Percentiles rank a stretch among this genome's conserved stretches.
Evolutionary conservation across 257 asterid genomes (phyloP).

Genomic region (Solanum rostratum): DNA sequence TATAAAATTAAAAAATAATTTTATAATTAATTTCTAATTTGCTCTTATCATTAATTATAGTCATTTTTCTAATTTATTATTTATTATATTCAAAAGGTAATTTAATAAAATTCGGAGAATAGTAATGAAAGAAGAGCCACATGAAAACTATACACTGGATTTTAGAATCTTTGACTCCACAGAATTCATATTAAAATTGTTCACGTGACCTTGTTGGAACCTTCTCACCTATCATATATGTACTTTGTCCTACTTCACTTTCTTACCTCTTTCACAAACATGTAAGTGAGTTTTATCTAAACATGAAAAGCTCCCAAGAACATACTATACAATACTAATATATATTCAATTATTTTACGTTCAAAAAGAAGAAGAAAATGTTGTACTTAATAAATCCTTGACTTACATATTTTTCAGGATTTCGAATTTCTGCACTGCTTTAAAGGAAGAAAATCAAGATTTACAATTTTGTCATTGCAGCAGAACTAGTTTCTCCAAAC

Average conservation of each 20-base stretch:
- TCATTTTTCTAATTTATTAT: too few species aligned
- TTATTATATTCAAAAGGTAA: too few species aligned
- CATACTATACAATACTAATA: not conserved
- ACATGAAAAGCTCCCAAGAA: not conserved
- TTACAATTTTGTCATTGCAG: not conserved
- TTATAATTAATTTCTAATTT: too few species aligned
- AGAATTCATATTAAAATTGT: not conserved
- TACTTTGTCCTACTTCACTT: not conserved
- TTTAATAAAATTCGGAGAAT: too few species aligned
- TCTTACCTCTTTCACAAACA: not conserved
- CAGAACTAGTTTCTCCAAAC: not conserved
- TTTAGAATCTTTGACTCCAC: not conserved
- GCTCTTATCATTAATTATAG: too few species aligned
- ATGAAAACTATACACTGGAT: not conserved
- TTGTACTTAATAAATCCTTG: not conserved
- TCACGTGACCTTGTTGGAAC: not conserved
- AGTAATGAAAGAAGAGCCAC: not conserved
- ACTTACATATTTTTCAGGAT: not conserved
- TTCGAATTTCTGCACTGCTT: not conserved
- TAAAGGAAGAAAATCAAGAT: not conserved
- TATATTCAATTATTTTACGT: not conserved
- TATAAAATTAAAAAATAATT: too few species aligned
- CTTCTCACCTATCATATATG: not conserved
- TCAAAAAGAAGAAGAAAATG: not conserved
- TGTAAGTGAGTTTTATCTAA: not conserved